Base-by-base conservation (phyloP, 2,329 filamentous ascomycete genomes). In the Paraconiothyrium sp. region DNA sequence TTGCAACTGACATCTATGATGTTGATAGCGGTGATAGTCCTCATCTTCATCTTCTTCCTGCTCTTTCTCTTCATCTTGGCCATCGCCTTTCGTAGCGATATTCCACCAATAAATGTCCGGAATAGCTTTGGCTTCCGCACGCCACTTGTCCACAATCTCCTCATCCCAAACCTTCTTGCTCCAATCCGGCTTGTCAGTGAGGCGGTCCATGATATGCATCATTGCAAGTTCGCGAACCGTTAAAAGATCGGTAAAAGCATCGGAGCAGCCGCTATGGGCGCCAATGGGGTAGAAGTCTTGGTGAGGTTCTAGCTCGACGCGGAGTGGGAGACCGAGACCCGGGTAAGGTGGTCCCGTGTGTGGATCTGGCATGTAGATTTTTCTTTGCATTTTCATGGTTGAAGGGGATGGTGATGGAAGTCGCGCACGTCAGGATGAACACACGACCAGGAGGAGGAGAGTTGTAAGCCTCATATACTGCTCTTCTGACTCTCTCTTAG, bases 111-210 rank as follows among this genome's bases (percentile, higher is more conserved):
- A 39, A 59, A 73, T 20, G 3, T 49, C 47, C 10, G 24, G 35
- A 13, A 67, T 55, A 4, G 50, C 49, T 13, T 58, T 39, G 10
- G 62, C 61, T 62, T 70, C 67, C 24, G 58, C 39, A 4, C 57
- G 59, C 67, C 68, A 72, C 20, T 64, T 70, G 4, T 54, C 39
- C 22, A 71, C 64, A 54, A 70, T 67, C 0, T 34, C 50, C 11
- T 75, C 67, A 50, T 81, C 73, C 52, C 74, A 70, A 16, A 81
- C 75, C 64, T 80, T 81, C 22, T 67, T 69, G 52, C 76, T 67
- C 80, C 80, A 82, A 7, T 75, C 67, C 2, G 69, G 65, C 52
- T 76, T 76, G 59, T 82, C 80, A 3, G 80, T 80, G 6, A 82
- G 80, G 0, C 60, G 43, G 46, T 81, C 74, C 66, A 81, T 77